Evolutionary conservation across 2,329 filamentous ascomycete species (phyloP), one percentile per base, ranked within the genome.

Genomic region (Tolypocladium pustulatum): DNA sequence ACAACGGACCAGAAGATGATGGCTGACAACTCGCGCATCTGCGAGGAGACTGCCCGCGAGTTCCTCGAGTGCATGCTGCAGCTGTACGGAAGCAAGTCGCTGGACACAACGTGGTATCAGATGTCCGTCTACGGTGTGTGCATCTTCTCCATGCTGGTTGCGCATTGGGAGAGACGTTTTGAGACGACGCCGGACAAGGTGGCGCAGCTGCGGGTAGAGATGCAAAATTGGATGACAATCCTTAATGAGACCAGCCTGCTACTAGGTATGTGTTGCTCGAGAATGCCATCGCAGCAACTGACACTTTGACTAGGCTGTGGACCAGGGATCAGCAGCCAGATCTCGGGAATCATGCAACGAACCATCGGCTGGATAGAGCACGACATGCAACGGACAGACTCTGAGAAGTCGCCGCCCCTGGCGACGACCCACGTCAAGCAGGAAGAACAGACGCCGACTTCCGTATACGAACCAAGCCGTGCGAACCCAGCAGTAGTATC

Each of bases 61-160:
- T 83, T 91, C 72, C 75, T 92, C 3, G 75, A 77, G 27, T 78
- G 81, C 32, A 82, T 86, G 7, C 76, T 78, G 27, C 76, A 83
- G 57, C 72, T 92, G 54, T 81, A 83, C 59, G 79, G 78, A 63
- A 76, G 85, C 59, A 89, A 87, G 66, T 85, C 84, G 52, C 73
- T 92, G 4, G 89, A 93, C 66, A 89, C 87, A 1, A 90, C 88
- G 1, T 92, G 89, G 88, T 88, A 89, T 65, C 86, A 87, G 54
- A 79, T 84, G 55, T 86, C 88, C 0, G 81, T 89, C 7, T 90
- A 89, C 66, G 79, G 89, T 15, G 84, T 87, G 51, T 87, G 87
- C 32, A 85, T 90, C 59, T 89, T 91, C 65, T 88, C 87, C 0
- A 85, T 82, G 17, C 74, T 93, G 0, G 89, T 88, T 54, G 82